Conservation (phyloP, 2,329 filamentous ascomycete species). For the Colletotrichum zoysiae region DNA sequence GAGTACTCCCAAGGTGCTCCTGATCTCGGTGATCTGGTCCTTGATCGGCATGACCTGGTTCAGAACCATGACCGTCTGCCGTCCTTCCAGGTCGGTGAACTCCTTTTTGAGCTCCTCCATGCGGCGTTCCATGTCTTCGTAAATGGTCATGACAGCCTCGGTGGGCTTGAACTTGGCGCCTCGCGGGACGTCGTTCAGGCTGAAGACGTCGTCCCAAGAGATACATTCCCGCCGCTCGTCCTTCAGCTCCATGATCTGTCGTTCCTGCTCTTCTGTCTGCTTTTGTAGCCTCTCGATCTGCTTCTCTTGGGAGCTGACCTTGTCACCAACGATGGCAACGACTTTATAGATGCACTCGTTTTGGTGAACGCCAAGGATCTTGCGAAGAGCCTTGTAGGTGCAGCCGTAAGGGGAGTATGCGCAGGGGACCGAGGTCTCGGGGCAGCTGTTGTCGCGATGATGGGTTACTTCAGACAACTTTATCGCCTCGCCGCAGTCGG, state of each 20-base stretch:
- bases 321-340: conserved; percentile 62
- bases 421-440: conserved; percentile 56
- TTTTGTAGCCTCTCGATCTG: conserved; percentile 59
- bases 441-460: conserved; percentile 62
- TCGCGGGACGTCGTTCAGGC: conserved; percentile 31
- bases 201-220: conserved; percentile 40
- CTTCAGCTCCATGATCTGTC: conserved; percentile 53
- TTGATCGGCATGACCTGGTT: conserved; percentile 73
- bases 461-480: conserved; percentile 59
- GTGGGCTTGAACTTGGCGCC: conserved; percentile 40
- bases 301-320: conserved; percentile 61
- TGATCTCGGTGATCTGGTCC: conserved; percentile 71
- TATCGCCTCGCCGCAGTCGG: conserved; percentile 61
- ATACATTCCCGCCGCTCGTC: conserved; percentile 40
- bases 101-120: conserved; percentile 70
- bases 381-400: conserved; percentile 53
- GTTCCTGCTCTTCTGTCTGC: conserved; percentile 50
- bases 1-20: conserved; percentile 68
- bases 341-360: conserved; percentile 65
- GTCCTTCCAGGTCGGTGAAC: conserved; percentile 69
- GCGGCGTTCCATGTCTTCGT: conserved; percentile 45
- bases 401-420: conserved; percentile 65
- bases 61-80: conserved; percentile 71
- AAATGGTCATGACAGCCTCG: conserved; percentile 44
- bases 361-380: conserved; percentile 59